Evolutionary conservation across 129 eudicot genomes (phyloP).

Genomic region (Centaurea solstitialis): DNA sequence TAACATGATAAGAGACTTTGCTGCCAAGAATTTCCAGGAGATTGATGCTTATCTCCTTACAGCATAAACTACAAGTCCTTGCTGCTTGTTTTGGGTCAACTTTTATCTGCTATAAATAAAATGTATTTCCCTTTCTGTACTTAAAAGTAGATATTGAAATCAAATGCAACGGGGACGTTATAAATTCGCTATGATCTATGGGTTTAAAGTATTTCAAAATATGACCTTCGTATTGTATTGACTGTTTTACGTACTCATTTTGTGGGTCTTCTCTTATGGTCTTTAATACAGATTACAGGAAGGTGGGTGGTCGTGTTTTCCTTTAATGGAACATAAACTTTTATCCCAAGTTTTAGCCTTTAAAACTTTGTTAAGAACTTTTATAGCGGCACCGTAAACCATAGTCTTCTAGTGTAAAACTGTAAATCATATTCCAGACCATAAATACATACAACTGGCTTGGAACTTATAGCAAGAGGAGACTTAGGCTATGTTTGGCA

Average conservation of each 20-base stretch:
- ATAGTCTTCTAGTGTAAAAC: no score
- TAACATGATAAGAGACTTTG: conserved; percentile 52
- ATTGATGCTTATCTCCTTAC: conserved; percentile 65
- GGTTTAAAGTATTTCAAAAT: not conserved
- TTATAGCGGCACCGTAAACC: no score
- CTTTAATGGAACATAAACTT: not conserved
- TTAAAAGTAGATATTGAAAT: not conserved
- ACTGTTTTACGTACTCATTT: not conserved
- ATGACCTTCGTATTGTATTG: not conserved
- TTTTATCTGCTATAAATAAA: conserved; percentile 14
- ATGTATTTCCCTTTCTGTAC: not conserved
- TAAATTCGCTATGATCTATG: not conserved
- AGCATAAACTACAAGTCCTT: conserved; percentile 28
- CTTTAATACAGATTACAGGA: no score
- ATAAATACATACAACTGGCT: not conserved
- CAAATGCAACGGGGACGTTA: not conserved
- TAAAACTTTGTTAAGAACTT: not conserved
- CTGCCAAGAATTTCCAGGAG: conserved; percentile 56
- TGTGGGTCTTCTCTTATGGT: not conserved
- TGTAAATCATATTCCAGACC: not conserved
- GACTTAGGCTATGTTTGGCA: no score
- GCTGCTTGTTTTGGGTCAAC: conserved; percentile 9
- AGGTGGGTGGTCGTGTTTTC: no score
- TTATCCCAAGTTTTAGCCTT: not conserved
- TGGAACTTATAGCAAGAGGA: not conserved